Evolutionary conservation across 495 filamentous ascomycete species (phyloP).

Genomic region (Talaromyces adpressus): DNA sequence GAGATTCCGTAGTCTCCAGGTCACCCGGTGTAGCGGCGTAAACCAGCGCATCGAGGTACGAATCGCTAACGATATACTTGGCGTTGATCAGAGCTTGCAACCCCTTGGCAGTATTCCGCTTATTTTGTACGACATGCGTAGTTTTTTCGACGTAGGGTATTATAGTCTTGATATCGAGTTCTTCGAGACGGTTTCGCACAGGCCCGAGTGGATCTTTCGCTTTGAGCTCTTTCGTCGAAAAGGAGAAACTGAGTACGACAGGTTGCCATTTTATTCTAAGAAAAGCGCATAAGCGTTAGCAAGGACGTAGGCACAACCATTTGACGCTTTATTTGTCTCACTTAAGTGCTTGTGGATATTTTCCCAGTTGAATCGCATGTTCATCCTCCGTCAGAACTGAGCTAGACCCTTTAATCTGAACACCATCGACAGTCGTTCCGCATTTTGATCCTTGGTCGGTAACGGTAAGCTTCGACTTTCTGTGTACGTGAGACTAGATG

Average conservation of each 20-base stretch:
- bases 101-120: slow-evolving; percentile 81
- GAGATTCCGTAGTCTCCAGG: slow-evolving; percentile 41
- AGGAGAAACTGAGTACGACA: slow-evolving; percentile 73
- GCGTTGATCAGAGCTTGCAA: slow-evolving; percentile 85
- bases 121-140: slow-evolving; percentile 82
- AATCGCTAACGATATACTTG: slow-evolving; percentile 70
- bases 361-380: slow-evolving; percentile 62
- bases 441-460: slow-evolving; percentile 68
- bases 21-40: slow-evolving; percentile 55
- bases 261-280: slow-evolving; percentile 74
- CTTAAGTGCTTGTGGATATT: slow-evolving; percentile 47
- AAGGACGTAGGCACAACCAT: not conserved
- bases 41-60: slow-evolving; percentile 65
- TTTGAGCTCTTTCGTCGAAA: slow-evolving; percentile 66
- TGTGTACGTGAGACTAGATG: slow-evolving; percentile 40
- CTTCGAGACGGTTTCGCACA: slow-evolving; percentile 59
- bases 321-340: slow-evolving; percentile 15
- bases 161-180: slow-evolving; percentile 80
- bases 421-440: slow-evolving; percentile 72
- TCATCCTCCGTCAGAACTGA: slow-evolving; percentile 45
- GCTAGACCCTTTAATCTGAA: slow-evolving; percentile 51
- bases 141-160: slow-evolving; percentile 62
- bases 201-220: slow-evolving; percentile 56
- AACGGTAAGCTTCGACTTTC: slow-evolving; percentile 57
- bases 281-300: not conserved